Evolutionary conservation across 2,329 filamentous ascomycete species (phyloP).

Genomic region (Venturia oleaginea): DNA sequence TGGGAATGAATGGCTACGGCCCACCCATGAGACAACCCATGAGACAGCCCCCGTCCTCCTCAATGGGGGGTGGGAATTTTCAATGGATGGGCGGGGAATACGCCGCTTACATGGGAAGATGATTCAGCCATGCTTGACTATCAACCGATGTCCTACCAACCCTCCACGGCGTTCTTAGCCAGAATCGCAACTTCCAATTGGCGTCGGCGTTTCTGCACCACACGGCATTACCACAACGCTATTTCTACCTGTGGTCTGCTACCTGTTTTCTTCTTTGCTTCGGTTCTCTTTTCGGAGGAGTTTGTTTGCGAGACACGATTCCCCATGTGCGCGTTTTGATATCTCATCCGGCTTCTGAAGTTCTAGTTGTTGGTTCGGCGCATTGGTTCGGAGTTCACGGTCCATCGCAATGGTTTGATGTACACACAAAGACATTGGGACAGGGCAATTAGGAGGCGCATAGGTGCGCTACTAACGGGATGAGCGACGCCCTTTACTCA

Average conservation of each 20-base stretch:
- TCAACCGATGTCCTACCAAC: background rate
- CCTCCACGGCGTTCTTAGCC: background rate
- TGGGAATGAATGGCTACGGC: background rate
- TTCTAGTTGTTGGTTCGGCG: background rate
- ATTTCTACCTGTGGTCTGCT: background rate
- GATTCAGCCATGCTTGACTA: background rate
- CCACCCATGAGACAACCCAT: constrained; percentile 10
- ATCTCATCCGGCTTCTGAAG: background rate
- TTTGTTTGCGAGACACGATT: constrained; percentile 1
- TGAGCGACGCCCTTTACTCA: background rate
- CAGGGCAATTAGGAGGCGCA: background rate
- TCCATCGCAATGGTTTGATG: background rate
- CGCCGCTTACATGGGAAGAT: constrained; percentile 13
- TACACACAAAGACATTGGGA: background rate
- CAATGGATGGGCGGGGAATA: constrained; percentile 14
- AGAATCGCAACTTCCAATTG: background rate
- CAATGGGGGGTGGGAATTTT: constrained; percentile 12
- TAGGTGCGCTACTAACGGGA: background rate
- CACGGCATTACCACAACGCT: background rate
- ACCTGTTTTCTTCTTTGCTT: background rate
- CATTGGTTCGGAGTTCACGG: constrained; percentile 7
- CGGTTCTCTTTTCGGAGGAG: background rate
- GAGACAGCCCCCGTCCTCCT: constrained; percentile 10
- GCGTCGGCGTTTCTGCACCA: background rate
- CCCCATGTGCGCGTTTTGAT: constrained; percentile 9